Percentiles rank a stretch among this genome's conserved stretches.
Evolutionary conservation across 2,329 filamentous ascomycete species (phyloP).

Genomic region (Phialocephala sp.): DNA sequence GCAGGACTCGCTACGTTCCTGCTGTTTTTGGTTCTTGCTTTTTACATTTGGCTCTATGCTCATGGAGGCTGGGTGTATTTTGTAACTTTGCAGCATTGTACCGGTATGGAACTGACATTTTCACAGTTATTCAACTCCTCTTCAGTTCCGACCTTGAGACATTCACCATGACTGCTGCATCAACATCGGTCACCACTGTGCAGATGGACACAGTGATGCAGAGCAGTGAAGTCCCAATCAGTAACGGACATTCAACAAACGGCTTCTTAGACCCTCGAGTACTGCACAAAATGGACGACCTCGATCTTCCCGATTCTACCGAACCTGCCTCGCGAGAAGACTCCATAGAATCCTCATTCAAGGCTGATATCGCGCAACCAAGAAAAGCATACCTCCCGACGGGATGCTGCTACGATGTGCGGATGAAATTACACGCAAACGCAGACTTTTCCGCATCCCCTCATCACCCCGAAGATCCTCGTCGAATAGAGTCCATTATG

Average conservation of each 20-base stretch:
- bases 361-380: constrained; percentile 5
- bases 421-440: constrained; percentile 96
- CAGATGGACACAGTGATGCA: constrained; percentile 32
- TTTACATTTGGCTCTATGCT: background rate
- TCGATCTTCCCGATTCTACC: constrained; percentile 16
- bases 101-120: background rate
- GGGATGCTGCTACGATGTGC: constrained; percentile 86
- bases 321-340: constrained; percentile 27
- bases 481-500: constrained; percentile 92
- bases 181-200: no score
- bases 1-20: background rate
- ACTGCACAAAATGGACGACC: constrained; percentile 25
- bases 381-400: constrained; percentile 58
- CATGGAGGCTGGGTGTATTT: background rate
- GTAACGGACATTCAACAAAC: constrained; percentile 27
- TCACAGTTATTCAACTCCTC: background rate
- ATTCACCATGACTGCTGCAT: constrained; percentile 19
- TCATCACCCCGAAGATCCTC: constrained; percentile 92
- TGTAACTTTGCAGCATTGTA: background rate
- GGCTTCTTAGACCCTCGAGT: constrained; percentile 38
- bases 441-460: constrained; percentile 74
- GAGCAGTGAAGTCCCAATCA: constrained; percentile 20
- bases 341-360: constrained; percentile 10
- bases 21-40: background rate
- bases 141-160: background rate